A percentile compares a stretch with the other conserved stretches of the same genome.
These are phyloP conservation scores for Colletotrichum ledebouriae DNA, from an alignment of 2,329 filamentous ascomycete species.

Conservation along the genomic window DNA sequence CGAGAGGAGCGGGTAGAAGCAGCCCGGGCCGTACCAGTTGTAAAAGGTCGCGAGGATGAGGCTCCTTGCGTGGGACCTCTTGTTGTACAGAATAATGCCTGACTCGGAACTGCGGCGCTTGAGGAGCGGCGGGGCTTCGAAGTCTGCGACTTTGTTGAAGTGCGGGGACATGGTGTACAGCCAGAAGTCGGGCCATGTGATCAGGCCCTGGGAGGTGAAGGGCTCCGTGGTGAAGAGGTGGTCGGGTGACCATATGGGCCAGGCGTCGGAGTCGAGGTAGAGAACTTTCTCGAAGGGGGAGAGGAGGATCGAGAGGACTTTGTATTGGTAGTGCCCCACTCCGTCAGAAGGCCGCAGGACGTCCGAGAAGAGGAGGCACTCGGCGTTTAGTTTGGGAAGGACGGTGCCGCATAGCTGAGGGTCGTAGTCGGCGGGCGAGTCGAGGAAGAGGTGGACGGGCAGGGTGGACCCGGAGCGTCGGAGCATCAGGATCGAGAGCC, in stretches of 20 bases:
- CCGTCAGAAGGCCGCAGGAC: constrained; percentile 44
- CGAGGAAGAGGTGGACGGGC: constrained; percentile 58
- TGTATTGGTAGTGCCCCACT: constrained; percentile 65
- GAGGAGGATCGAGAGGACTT: constrained; percentile 68
- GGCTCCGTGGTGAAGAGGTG: constrained; percentile 64
- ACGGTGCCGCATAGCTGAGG: constrained; percentile 49
- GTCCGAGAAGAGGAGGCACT: constrained; percentile 51
- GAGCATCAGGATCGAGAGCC: constrained; percentile 65
- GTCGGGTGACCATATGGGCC: constrained; percentile 57
- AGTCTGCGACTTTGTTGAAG: constrained; percentile 60
- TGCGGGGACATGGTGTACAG: constrained; percentile 55
- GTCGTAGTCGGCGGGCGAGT: constrained; percentile 50
- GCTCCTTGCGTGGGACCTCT: constrained; percentile 59
- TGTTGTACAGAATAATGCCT: constrained; percentile 63
- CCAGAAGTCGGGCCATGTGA: constrained; percentile 71
- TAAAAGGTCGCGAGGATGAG: constrained; percentile 66
- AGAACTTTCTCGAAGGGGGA: constrained; percentile 71
- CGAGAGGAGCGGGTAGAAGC: constrained; percentile 63
- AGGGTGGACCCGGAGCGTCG: constrained; percentile 63
- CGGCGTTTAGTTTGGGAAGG: constrained; percentile 49
- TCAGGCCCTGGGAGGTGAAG: constrained; percentile 64
- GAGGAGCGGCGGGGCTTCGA: constrained; percentile 51
- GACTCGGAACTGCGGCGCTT: constrained; percentile 58
- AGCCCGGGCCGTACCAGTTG: constrained; percentile 65
- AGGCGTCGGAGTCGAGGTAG: constrained; percentile 70